Conservation (phyloP, 805 yeast genomes). For the Wickerhamiella brachini region DNA sequence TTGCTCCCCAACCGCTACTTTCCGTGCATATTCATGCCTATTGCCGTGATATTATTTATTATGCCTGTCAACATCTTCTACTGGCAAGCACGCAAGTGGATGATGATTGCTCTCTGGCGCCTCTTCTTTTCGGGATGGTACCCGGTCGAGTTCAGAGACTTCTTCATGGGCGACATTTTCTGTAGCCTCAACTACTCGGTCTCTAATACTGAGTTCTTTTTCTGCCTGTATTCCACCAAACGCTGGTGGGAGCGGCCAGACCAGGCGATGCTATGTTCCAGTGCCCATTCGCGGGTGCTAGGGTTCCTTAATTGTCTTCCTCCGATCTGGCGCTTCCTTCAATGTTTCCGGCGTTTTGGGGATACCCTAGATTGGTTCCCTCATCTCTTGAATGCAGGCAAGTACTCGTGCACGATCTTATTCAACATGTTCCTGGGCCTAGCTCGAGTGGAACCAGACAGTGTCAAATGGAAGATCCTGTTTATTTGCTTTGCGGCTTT, state of each 20-base stretch:
- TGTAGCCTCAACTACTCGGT: slow-evolving; percentile 80
- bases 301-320: slow-evolving; percentile 82
- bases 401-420: slow-evolving; percentile 52
- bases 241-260: slow-evolving; percentile 41
- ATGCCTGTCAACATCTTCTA: slow-evolving; percentile 49
- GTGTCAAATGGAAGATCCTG: slow-evolving; percentile 32
- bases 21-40: slow-evolving; percentile 66
- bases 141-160: slow-evolving; percentile 92
- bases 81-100: slow-evolving; percentile 63
- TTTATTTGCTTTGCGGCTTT: slow-evolving; percentile 63
- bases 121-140: slow-evolving; percentile 69
- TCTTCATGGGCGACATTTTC: slow-evolving; percentile 81
- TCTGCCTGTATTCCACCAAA: slow-evolving; percentile 57
- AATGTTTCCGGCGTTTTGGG: slow-evolving; percentile 78
- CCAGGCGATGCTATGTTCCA: slow-evolving; percentile 45
- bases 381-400: slow-evolving; percentile 76
- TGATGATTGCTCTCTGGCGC: slow-evolving; percentile 57
- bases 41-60: slow-evolving; percentile 34
- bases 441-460: slow-evolving; percentile 49
- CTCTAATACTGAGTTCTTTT: slow-evolving; percentile 73
- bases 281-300: slow-evolving; percentile 57
- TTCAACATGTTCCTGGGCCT: slow-evolving; percentile 64
- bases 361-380: slow-evolving; percentile 97
- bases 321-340: slow-evolving; percentile 78
- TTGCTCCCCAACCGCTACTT: slow-evolving; percentile 51